Conservation (phyloP, 2,329 filamentous ascomycete species). For the Aspergillus brunneoviolaceus region DNA sequence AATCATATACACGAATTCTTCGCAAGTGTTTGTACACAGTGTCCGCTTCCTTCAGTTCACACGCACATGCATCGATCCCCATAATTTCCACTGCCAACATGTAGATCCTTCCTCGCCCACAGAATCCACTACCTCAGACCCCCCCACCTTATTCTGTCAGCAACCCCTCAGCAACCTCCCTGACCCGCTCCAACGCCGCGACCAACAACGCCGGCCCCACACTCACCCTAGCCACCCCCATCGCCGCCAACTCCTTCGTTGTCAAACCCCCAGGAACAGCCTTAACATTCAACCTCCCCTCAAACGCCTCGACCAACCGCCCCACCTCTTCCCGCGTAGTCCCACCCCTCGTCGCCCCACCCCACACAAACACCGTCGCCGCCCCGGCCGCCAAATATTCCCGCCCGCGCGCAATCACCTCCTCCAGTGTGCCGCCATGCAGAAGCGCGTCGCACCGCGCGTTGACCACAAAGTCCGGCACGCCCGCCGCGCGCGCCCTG, state of each 20-base stretch:
- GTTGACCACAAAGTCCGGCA: constrained; percentile 58
- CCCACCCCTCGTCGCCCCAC: constrained; percentile 45
- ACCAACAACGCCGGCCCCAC: constrained; percentile 52
- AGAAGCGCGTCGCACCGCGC: constrained; percentile 55
- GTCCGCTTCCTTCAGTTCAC: no score
- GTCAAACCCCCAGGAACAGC: constrained; percentile 43
- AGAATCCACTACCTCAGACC: neutral
- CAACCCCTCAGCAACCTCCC: constrained; percentile 31
- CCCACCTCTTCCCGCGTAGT: constrained; percentile 50
- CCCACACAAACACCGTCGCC: constrained; percentile 62
- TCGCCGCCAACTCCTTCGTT: constrained; percentile 45
- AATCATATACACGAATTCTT: no score
- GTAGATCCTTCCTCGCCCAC: no score
- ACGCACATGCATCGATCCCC: no score
- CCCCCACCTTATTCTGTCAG: neutral
- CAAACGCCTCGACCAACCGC: constrained; percentile 50
- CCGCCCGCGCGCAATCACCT: constrained; percentile 55
- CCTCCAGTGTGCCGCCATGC: constrained; percentile 41
- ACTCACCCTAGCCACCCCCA: constrained; percentile 58
- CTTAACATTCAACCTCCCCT: constrained; percentile 53
- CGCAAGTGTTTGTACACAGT: no score
- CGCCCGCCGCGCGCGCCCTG: constrained; percentile 46
- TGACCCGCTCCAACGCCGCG: constrained; percentile 39
- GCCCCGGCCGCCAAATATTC: constrained; percentile 61
- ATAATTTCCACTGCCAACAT: no score